Evolutionary conservation across 805 yeast species (phyloP).

Genomic region (Metahyphopichia silvanorum): DNA sequence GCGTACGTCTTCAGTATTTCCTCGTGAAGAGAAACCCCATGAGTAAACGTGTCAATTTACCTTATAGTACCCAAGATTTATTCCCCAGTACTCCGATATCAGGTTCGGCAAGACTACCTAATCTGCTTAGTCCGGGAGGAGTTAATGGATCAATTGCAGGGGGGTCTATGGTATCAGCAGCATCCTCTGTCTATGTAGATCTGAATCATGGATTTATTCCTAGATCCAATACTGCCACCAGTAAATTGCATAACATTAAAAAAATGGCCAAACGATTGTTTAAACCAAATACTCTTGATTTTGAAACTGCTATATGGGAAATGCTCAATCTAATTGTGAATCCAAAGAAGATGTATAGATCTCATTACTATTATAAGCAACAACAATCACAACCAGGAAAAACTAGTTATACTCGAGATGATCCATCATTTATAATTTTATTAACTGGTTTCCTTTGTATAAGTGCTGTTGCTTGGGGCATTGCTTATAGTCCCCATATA

Average conservation of each 20-base stretch:
- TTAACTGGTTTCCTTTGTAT: slow-evolving; percentile 62
- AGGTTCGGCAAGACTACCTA: slow-evolving; percentile 9
- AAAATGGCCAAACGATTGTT: slow-evolving; percentile 37
- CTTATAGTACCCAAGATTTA: slow-evolving; percentile 42
- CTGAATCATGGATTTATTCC: slow-evolving; percentile 2
- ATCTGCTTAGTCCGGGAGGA: not conserved
- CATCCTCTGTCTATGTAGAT: slow-evolving; percentile 10
- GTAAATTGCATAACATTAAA: slow-evolving; percentile 20
- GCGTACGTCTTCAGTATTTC: no score
- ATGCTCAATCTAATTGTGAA: slow-evolving; percentile 66
- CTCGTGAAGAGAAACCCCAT: no score
- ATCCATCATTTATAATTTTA: slow-evolving; percentile 81
- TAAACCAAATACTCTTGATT: slow-evolving; percentile 79
- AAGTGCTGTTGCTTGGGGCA: slow-evolving; percentile 88
- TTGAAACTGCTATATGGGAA: slow-evolving; percentile 94
- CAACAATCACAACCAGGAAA: slow-evolving; percentile 29
- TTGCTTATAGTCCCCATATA: slow-evolving; percentile 68
- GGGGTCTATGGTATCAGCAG: slow-evolving; percentile 18
- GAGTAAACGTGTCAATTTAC: slow-evolving; percentile 37
- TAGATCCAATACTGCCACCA: slow-evolving; percentile 2
- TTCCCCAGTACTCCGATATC: slow-evolving; percentile 26
- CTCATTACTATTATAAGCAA: slow-evolving; percentile 78
- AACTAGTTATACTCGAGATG: slow-evolving; percentile 84
- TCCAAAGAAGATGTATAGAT: slow-evolving; percentile 79
- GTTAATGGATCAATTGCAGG: slow-evolving; percentile 15